Conservation (phyloP, 2,329 filamentous ascomycete species). For the Chrysoporthe deuterocubensis region DNA sequence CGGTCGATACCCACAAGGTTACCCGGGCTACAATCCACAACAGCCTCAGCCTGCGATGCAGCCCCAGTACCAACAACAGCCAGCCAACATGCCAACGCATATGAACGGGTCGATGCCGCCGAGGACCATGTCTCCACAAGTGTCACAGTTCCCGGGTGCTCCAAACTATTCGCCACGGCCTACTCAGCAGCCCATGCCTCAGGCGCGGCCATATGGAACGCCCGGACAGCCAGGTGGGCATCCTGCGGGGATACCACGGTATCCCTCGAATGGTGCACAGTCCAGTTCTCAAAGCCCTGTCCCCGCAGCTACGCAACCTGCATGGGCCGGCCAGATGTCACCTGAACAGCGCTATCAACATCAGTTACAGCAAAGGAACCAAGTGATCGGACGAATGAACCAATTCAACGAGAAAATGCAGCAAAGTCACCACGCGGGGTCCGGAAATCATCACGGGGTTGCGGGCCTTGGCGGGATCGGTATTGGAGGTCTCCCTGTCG, state of each 20-base stretch:
- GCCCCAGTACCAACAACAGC: constrained; percentile 36
- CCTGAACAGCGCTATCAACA: constrained; percentile 38
- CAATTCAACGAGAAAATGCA: constrained; percentile 31
- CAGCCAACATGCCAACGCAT: constrained; percentile 43
- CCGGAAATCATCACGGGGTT: constrained; percentile 52
- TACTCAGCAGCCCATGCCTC: constrained; percentile 33
- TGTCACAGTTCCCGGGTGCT: constrained; percentile 37
- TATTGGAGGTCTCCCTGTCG: constrained; percentile 38
- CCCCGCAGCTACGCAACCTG: constrained; percentile 7
- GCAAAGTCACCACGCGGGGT: constrained; percentile 41
- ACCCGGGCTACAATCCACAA: constrained; percentile 34
- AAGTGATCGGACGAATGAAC: constrained; percentile 20
- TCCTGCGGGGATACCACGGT: constrained; percentile 23
- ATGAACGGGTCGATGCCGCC: constrained; percentile 50
- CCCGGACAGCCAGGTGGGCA: constrained; percentile 26
- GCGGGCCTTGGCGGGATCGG: constrained; percentile 45
- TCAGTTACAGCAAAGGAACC: constrained; percentile 19
- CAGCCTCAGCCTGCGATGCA: constrained; percentile 32
- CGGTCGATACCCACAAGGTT: constrained; percentile 43
- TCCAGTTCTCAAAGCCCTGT: constrained; percentile 21
- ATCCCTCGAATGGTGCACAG: constrained; percentile 25
- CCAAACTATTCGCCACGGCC: constrained; percentile 45
- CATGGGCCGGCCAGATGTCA: constrained; percentile 26
- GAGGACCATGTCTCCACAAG: constrained; percentile 51
- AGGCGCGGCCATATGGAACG: constrained; percentile 24